phyloP scores from a whole-genome alignment of 495 filamentous ascomycete species.

The Neurospora sp. region DNA sequence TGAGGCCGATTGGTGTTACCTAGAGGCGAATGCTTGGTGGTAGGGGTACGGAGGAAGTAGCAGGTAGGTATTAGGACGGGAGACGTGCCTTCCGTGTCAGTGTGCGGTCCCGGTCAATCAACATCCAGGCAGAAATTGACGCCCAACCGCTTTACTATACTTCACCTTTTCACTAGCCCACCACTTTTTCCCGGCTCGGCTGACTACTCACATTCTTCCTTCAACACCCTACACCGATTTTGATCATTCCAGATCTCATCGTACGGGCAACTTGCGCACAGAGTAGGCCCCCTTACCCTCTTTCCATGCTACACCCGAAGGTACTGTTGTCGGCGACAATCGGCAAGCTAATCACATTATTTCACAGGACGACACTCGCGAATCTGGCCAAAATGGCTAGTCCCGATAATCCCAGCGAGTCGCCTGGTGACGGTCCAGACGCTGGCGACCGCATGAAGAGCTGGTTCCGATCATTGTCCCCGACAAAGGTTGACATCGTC shows the following conservation, averaged over 20 bases:
- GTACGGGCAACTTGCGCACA: background rate
- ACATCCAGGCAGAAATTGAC: background rate
- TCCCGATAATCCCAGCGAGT: background rate
- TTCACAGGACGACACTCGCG: background rate
- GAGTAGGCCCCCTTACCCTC: background rate
- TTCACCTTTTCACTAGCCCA: background rate
- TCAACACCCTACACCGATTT: background rate
- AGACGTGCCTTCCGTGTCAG: background rate
- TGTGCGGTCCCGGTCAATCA: background rate
- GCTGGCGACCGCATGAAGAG: background rate
- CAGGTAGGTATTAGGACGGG: background rate
- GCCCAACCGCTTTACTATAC: background rate
- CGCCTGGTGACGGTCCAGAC: background rate
- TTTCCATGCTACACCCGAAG: background rate
- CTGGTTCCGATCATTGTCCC: background rate
- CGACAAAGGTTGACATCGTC: slow-evolving; percentile 46
- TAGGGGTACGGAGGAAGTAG: background rate
- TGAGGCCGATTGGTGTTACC: background rate
- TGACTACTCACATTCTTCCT: background rate
- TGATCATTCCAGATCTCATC: background rate
- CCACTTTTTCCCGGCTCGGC: background rate
- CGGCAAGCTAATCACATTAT: background rate
- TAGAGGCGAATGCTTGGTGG: no score
- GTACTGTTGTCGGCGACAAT: background rate
- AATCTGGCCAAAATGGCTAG: background rate